Evolutionary conservation across 1,139 yeast genomes (phyloP), one percentile per base, ranked within the genome.

Genomic region (Keqinozyma sinolaborantium): DNA sequence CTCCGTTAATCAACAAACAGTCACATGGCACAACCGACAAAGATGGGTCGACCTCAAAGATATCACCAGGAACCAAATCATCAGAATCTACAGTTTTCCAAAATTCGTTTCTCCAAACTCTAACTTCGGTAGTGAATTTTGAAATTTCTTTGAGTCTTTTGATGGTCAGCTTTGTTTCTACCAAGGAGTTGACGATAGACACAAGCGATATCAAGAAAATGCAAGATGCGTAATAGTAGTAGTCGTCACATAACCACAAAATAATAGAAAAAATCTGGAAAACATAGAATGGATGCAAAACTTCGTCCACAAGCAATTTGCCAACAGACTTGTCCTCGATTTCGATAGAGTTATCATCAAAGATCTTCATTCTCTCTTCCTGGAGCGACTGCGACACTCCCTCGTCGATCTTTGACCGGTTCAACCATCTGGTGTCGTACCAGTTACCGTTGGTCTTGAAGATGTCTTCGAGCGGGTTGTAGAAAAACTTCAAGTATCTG

Each of bases 21-120:
- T 94, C 98, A 53, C 97, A 88, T 0, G 99, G 98, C 32, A 90
- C 69, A 0, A 73, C 50, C 3, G 64, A 48, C 38, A 92, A 64
- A 0, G 84, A 75, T 0, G 97, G 95, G 50, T 90, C 97, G 21
- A 94, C 77, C 58, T 94, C 98, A 53, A 81, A 85, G 1, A 88
- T 77, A 56, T 92, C 99, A 30, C 99, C 99, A 0, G 98, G 97
- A 1, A 92, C 97, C 31, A 92, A 68, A 31, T 87, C 94, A n/a
- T 72, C 68, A 1, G 95, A 84, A 26, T 74, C 72, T 2, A 84
- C 68, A 41, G 83, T 90, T 33, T 81, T 83, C 98, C 98, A 92
- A 55, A 86, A 92, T 7, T 84, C 95, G 51, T 85, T 88, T 53
- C 98, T 77, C 74, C 94, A 79, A 2, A 86, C 97, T 50, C 97